Conservation (phyloP, 805 yeast species). For the Candida sithepensis region DNA sequence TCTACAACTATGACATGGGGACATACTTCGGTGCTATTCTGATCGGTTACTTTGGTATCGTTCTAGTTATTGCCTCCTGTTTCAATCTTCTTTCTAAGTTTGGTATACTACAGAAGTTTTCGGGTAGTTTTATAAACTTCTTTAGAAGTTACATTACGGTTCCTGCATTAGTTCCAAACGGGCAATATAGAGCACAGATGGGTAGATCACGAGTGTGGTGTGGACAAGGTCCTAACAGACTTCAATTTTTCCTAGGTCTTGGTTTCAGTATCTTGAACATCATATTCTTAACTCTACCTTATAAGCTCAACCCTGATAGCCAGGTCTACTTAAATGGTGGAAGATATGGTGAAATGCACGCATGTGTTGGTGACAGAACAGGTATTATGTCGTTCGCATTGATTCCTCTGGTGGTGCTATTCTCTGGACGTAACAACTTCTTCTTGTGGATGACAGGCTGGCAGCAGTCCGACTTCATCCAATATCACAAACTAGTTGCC, state of each 20-base stretch:
- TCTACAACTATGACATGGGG: slow-evolving; percentile 25
- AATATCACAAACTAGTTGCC: slow-evolving; percentile 66
- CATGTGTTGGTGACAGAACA: slow-evolving; percentile 31
- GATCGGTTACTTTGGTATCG: slow-evolving; percentile 36
- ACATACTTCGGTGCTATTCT: slow-evolving; percentile 34
- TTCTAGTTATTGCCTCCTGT: slow-evolving; percentile 34
- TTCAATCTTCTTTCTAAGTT: slow-evolving; percentile 31
- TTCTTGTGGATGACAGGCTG: slow-evolving; percentile 42
- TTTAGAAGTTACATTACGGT: slow-evolving; percentile 34
- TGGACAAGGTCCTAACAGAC: slow-evolving; percentile 24
- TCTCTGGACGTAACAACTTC: slow-evolving; percentile 47
- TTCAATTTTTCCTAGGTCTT: slow-evolving; percentile 28
- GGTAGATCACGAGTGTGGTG: slow-evolving; percentile 12
- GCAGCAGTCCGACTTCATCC: slow-evolving; percentile 40
- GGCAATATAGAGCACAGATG: slow-evolving; percentile 8
- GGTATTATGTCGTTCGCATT: slow-evolving; percentile 38
- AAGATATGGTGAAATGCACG: slow-evolving; percentile 33
- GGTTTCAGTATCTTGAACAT: slow-evolving; percentile 26
- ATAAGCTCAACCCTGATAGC: background rate
- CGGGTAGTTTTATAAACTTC: slow-evolving; percentile 30
- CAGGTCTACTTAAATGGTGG: slow-evolving; percentile 23
- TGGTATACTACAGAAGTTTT: slow-evolving; percentile 28
- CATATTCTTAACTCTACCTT: slow-evolving; percentile 11
- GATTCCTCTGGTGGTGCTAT: slow-evolving; percentile 41
- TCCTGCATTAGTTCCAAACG: slow-evolving; percentile 35